Evolutionary conservation across 768 basidiomycete genomes (phyloP).

Genomic region (Dendrothele bispora): DNA sequence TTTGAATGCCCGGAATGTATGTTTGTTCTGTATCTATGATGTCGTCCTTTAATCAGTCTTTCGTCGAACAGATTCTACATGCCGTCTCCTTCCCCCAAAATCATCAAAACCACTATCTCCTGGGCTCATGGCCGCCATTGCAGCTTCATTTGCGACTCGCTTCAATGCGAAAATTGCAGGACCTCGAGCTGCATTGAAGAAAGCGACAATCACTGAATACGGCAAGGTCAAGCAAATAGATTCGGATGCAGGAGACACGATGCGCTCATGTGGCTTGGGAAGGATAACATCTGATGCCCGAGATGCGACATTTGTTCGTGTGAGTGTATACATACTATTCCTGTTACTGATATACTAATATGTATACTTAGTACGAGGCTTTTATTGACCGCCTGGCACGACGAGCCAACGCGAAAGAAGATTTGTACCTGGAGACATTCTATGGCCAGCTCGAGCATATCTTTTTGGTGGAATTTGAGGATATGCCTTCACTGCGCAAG

Average conservation of each 20-base stretch:
- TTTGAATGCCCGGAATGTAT: constrained; percentile 2
- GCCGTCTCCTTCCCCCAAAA: neutral
- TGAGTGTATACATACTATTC: constrained; percentile 16
- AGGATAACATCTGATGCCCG: constrained; percentile 17
- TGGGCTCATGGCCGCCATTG: neutral
- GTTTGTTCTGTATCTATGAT: neutral
- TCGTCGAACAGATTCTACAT: neutral
- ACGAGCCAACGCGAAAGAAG: constrained; percentile 3
- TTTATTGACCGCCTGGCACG: constrained; percentile 26
- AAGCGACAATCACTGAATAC: neutral
- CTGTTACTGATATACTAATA: neutral
- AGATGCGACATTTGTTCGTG: constrained; percentile 33
- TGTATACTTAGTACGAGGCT: constrained; percentile 28
- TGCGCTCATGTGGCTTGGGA: neutral
- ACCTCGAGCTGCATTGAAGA: neutral
- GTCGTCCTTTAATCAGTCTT: neutral
- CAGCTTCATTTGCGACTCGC: neutral
- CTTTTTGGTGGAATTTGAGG: no score
- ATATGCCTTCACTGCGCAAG: no score
- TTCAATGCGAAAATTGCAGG: neutral
- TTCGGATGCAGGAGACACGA: neutral
- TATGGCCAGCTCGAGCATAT: constrained; percentile 35
- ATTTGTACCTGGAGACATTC: constrained; percentile 19
- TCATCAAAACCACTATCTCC: neutral
- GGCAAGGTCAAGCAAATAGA: neutral